Percentiles rank a stretch among this genome's conserved stretches.
Conservation (phyloP, 2,329 filamentous ascomycete genomes). For the Stachybotrys elegans region DNA sequence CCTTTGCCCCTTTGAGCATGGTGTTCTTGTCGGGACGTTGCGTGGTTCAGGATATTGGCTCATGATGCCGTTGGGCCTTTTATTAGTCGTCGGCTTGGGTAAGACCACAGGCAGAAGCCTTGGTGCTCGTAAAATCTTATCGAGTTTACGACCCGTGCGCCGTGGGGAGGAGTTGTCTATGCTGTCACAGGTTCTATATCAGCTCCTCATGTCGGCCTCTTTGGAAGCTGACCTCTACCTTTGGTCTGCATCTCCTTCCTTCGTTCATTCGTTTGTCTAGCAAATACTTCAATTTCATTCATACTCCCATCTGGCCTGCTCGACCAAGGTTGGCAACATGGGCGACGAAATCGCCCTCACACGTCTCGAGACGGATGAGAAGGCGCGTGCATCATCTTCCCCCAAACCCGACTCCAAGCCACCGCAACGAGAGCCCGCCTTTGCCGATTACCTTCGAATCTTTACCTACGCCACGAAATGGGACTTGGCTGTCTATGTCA, state of each 20-base stretch:
- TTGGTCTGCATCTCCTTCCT: no score
- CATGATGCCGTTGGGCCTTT: no score
- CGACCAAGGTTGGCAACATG: no score
- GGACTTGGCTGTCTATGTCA: conserved; percentile 21
- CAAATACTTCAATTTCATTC: no score
- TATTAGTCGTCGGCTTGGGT: neutral
- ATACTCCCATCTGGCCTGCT: no score
- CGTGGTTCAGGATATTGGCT: neutral
- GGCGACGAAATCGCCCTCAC: neutral
- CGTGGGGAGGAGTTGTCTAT: neutral
- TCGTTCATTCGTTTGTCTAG: no score
- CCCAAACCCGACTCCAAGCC: neutral
- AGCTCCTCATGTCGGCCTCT: no score
- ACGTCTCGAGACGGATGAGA: neutral
- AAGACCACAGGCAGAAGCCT: neutral
- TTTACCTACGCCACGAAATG: conserved; percentile 25
- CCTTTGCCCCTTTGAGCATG: neutral
- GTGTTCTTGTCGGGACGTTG: neutral
- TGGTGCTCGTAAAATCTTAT: neutral
- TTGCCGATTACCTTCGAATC: conserved; percentile 18
- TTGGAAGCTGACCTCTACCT: no score
- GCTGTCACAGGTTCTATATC: no score
- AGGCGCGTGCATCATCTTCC: neutral
- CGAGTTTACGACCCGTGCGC: neutral
- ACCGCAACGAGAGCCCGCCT: conserved; percentile 4